A percentile compares a stretch with the other conserved stretches of the same genome.
Evolutionary conservation across 2,329 filamentous ascomycete species (phyloP).

Genomic region (Fusarium sp.): DNA sequence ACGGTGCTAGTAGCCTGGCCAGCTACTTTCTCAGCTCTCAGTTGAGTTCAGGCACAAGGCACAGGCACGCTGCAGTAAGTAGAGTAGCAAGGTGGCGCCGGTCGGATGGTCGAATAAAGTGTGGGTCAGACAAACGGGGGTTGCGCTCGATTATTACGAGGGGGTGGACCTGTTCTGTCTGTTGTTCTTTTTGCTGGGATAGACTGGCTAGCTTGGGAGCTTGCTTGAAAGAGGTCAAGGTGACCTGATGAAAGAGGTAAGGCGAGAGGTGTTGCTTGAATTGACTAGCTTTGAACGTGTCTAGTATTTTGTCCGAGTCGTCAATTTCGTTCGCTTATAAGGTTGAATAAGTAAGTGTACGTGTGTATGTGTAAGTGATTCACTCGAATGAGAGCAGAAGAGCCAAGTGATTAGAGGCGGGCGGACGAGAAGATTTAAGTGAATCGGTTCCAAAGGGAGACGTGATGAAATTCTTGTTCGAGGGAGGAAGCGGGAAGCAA

Average conservation of each 20-base stretch:
- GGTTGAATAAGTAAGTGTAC: constrained; percentile 5
- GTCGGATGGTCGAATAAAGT: constrained; percentile 43
- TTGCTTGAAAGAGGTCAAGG: constrained; percentile 23
- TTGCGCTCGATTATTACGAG: constrained; percentile 31
- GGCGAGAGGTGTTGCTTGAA: constrained; percentile 9
- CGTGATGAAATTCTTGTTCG: constrained; percentile 32
- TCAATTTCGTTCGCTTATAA: constrained; percentile 32
- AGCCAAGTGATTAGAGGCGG: neutral
- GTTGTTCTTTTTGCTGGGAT: constrained; percentile 9
- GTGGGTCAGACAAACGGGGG: constrained; percentile 44
- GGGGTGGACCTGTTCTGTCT: constrained; percentile 25
- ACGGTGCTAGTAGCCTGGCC: constrained; percentile 29
- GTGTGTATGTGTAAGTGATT: constrained; percentile 37
- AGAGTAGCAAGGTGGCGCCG: constrained; percentile 40
- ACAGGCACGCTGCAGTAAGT: constrained; percentile 38
- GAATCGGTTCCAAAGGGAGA: constrained; percentile 36
- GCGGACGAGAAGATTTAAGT: constrained; percentile 21
- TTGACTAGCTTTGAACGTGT: constrained; percentile 17
- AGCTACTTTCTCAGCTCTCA: constrained; percentile 39
- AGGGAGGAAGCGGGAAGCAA: constrained; percentile 37
- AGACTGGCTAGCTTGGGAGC: constrained; percentile 9
- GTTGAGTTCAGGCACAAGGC: constrained; percentile 39
- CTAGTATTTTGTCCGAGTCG: constrained; percentile 19
- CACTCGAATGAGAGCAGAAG: constrained; percentile 19
- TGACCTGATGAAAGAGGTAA: constrained; percentile 35